These are phyloP conservation scores for Pseudocercospora eumusae DNA, from an alignment of 2,329 filamentous ascomycete species.

Conservation along the genomic window DNA sequence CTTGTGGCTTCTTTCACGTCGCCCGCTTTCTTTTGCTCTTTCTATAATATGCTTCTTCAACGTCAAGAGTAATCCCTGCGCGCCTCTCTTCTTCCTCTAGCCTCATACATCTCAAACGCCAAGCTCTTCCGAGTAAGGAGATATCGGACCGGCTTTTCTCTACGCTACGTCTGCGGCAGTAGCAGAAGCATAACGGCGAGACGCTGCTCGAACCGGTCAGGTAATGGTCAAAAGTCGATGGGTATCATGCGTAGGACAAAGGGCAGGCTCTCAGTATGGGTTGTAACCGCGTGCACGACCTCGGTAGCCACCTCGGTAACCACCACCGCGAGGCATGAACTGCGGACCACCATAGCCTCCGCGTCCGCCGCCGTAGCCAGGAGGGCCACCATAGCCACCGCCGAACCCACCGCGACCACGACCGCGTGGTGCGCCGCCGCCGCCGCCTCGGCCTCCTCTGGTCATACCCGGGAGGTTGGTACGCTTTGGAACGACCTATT, in stretches of 20 bases:
- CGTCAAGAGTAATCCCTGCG: not conserved
- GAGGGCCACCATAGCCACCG: slow-evolving; percentile 41
- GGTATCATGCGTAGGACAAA: slow-evolving; percentile 10
- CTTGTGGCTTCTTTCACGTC: slow-evolving; percentile 36
- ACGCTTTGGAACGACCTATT: slow-evolving; percentile 80
- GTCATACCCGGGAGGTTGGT: slow-evolving; percentile 96
- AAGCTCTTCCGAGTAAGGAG: slow-evolving; percentile 1
- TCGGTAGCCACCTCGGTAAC: slow-evolving; percentile 47
- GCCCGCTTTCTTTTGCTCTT: slow-evolving; percentile 26
- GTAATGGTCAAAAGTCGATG: slow-evolving; percentile 6
- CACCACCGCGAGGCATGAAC: slow-evolving; percentile 36
- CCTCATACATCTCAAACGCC: not conserved
- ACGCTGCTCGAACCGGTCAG: not conserved
- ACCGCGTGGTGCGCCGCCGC: slow-evolving; percentile 43
- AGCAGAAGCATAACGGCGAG: not conserved
- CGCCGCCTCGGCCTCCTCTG: slow-evolving; percentile 71
- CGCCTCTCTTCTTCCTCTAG: slow-evolving; percentile 15
- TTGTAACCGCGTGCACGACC: slow-evolving; percentile 42
- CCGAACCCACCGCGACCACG: slow-evolving; percentile 53
- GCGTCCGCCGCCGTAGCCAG: slow-evolving; percentile 26
- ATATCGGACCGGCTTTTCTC: not conserved
- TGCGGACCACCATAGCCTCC: slow-evolving; percentile 43
- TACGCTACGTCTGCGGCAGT: not conserved
- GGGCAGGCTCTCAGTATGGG: slow-evolving; percentile 42
- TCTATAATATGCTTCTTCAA: slow-evolving; percentile 9